phyloP scores from a whole-genome alignment of 352 stramenopile species.

The Phytopythium litorale region DNA sequence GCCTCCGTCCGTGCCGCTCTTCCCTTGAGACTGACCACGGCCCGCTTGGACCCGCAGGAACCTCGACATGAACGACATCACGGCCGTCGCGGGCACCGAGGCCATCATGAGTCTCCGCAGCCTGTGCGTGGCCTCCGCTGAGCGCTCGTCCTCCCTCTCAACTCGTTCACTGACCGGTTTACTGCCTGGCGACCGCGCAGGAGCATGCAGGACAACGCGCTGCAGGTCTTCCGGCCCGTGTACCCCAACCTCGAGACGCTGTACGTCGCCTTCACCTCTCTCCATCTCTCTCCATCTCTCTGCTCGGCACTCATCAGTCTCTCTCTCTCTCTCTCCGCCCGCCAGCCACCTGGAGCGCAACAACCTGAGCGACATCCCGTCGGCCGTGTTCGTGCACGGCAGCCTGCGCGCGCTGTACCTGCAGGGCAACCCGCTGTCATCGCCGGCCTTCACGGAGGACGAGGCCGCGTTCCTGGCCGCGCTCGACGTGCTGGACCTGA shows the following conservation, averaged over 20 bases:
- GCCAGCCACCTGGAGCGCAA: constrained; percentile 46
- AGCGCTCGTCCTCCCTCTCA: neutral
- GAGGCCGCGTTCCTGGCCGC: constrained; percentile 20
- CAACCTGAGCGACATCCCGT: constrained; percentile 43
- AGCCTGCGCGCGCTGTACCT: constrained; percentile 40
- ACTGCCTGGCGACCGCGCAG: constrained; percentile 1
- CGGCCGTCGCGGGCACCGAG: constrained; percentile 23
- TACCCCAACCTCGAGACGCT: constrained; percentile 50
- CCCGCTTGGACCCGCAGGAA: constrained; percentile 9
- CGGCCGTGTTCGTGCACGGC: constrained; percentile 41
- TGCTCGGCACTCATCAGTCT: neutral
- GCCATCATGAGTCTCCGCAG: constrained; percentile 33
- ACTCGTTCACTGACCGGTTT: neutral
- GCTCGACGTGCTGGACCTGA: constrained; percentile 29
- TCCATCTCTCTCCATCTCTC: neutral
- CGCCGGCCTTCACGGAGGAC: constrained; percentile 39
- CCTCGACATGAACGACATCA: constrained; percentile 31
- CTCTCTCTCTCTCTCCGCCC: neutral
- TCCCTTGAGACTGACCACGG: constrained; percentile 5
- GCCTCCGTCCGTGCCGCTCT: neutral
- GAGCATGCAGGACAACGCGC: constrained; percentile 52
- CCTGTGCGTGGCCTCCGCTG: constrained; percentile 28
- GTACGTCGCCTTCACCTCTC: constrained; percentile 13
- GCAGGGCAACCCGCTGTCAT: constrained; percentile 33
- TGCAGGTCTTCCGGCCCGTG: constrained; percentile 44